These are phyloP conservation scores for Penicillium paradoxum DNA, from an alignment of 495 filamentous ascomycete genomes.

Conservation along the genomic window DNA sequence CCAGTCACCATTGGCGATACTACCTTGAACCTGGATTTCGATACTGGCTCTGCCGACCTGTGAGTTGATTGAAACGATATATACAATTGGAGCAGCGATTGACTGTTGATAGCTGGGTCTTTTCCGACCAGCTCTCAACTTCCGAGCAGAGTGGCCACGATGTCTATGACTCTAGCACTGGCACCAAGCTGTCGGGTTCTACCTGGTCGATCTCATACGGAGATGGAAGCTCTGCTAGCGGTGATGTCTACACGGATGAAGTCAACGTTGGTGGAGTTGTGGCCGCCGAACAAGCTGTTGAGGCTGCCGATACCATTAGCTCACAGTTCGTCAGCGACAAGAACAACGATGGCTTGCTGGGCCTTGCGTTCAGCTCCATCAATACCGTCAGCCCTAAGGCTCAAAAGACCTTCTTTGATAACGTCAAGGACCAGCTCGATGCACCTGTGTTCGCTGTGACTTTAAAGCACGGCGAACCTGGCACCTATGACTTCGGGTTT, in stretches of 20 bases:
- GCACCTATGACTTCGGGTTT: conserved; percentile 71
- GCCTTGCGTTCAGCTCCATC: conserved; percentile 64
- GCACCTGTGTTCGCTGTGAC: conserved; percentile 63
- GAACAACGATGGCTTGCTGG: conserved; percentile 65
- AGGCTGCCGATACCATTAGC: conserved; percentile 60
- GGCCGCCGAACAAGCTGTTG: conserved; percentile 62
- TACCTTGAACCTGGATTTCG: conserved; percentile 62
- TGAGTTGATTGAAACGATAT: conserved; percentile 33
- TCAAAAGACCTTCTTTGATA: conserved; percentile 72
- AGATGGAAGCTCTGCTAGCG: conserved; percentile 61
- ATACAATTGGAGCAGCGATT: background rate
- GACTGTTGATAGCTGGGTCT: conserved; percentile 42
- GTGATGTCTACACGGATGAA: conserved; percentile 64
- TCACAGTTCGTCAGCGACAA: conserved; percentile 52
- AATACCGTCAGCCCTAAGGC: conserved; percentile 61
- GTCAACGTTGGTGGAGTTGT: conserved; percentile 63
- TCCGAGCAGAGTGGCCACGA: conserved; percentile 52
- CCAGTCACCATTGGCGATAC: conserved; percentile 62
- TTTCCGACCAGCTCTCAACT: conserved; percentile 44
- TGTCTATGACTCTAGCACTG: conserved; percentile 54
- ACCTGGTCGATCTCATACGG: conserved; percentile 69
- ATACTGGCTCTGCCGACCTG: conserved; percentile 75
- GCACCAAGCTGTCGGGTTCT: conserved; percentile 47
- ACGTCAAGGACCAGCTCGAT: conserved; percentile 53
- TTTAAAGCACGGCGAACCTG: conserved; percentile 59